These are phyloP conservation scores for Cryomyces minteri DNA, from an alignment of 495 filamentous ascomycete genomes.

Conservation along the genomic window DNA sequence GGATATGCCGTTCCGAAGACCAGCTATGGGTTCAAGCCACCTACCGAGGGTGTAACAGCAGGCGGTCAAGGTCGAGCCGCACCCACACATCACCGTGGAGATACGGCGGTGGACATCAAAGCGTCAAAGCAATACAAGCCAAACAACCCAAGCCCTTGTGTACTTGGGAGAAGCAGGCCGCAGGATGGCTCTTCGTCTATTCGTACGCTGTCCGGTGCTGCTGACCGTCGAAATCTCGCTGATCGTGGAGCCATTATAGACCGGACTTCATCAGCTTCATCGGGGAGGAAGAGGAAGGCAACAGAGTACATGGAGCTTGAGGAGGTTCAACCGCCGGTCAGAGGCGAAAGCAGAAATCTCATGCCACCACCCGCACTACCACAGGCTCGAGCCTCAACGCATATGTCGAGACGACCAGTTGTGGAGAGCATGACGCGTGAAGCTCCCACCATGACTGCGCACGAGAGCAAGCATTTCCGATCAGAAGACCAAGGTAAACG, in stretches of 20 bases:
- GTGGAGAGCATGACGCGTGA: not conserved
- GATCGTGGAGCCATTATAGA: not conserved
- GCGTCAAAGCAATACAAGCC: not conserved
- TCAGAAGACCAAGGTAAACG: no score
- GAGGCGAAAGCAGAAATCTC: conserved; percentile 9
- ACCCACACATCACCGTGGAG: not conserved
- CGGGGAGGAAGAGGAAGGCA: conserved; percentile 9
- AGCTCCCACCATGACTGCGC: not conserved
- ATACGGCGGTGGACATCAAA: not conserved
- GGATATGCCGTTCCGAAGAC: conserved; percentile 11
- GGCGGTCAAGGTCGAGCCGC: not conserved
- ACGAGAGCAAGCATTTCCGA: not conserved
- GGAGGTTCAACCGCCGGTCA: not conserved
- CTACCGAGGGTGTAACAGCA: not conserved
- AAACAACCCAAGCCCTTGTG: no score
- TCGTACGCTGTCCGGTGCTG: not conserved
- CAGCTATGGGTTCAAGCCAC: conserved; percentile 5
- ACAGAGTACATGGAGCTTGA: conserved; percentile 1
- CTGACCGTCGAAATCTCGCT: not conserved
- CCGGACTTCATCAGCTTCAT: not conserved
- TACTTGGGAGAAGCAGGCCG: no score
- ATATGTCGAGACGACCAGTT: not conserved
- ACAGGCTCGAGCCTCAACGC: not conserved
- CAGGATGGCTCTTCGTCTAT: not conserved
- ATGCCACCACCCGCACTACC: conserved; percentile 16